These are phyloP conservation scores for Alternaria hordeiaustralica DNA, from an alignment of 2,329 filamentous ascomycete species.

Conservation along the genomic window DNA sequence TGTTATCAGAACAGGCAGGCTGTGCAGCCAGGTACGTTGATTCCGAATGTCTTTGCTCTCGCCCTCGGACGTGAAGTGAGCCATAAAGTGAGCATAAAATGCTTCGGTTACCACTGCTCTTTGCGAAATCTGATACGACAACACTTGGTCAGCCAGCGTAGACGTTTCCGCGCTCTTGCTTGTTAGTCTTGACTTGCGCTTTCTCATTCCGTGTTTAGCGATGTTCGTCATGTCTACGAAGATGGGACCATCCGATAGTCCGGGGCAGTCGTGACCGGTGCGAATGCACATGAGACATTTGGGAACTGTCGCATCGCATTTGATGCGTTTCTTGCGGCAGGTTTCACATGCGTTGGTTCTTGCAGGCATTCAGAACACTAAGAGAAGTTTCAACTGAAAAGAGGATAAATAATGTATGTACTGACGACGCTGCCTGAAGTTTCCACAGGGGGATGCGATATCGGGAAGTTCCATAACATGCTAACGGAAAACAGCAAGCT, in stretches of 20 bases:
- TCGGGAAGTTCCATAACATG: neutral
- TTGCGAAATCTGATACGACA: constrained; percentile 21
- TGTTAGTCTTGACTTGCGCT: constrained; percentile 1
- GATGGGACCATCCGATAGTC: constrained; percentile 32
- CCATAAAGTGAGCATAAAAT: constrained; percentile 39
- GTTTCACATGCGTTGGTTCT: constrained; percentile 34
- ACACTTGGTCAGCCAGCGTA: neutral
- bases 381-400: too few relatives aligned
- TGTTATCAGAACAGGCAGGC: constrained; percentile 28
- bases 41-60: constrained; percentile 34
- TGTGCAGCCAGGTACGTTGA: constrained; percentile 37
- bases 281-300: constrained; percentile 40
- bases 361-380: constrained; percentile 23
- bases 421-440: neutral
- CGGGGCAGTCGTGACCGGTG: constrained; percentile 32
- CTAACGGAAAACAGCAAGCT: neutral
- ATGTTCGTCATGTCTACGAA: constrained; percentile 40
- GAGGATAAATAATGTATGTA: neutral
- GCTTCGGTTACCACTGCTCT: constrained; percentile 23
- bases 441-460: neutral
- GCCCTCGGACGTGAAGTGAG: constrained; percentile 33
- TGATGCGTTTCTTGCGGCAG: constrained; percentile 43
- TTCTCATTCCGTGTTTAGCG: constrained; percentile 23
- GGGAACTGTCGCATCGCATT: constrained; percentile 41
- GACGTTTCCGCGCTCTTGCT: neutral